A percentile compares a stretch with the other conserved stretches of the same genome.
Evolutionary conservation across 345 rosid species (phyloP).

Genomic region (Syzygium grande): DNA sequence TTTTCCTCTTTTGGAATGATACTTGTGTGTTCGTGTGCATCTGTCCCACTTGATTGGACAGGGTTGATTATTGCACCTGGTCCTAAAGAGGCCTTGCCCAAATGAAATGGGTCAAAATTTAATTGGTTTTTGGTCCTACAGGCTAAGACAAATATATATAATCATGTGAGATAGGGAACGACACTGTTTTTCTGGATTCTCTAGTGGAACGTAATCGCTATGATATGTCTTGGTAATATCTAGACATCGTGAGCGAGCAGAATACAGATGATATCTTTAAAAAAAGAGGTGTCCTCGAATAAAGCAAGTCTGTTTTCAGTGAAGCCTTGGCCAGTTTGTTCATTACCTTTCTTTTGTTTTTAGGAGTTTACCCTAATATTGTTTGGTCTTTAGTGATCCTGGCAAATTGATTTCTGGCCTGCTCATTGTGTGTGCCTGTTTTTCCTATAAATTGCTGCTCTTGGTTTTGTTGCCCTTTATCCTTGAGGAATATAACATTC

Average conservation of each 20-base stretch:
- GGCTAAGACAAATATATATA: not conserved
- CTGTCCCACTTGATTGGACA: not conserved
- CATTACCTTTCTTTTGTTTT: not conserved
- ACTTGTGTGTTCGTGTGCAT: not conserved
- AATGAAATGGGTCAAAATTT: not conserved
- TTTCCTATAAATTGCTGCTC: not conserved
- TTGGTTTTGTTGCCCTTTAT: not conserved
- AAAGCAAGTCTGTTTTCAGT: not conserved
- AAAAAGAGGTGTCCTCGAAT: not conserved
- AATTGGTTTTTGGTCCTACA: not conserved
- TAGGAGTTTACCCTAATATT: not conserved
- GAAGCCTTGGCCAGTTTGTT: not conserved
- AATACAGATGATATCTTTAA: not conserved
- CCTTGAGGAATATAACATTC: not conserved
- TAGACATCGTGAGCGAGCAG: not conserved
- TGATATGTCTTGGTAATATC: not conserved
- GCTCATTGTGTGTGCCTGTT: not conserved
- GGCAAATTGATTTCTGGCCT: not conserved
- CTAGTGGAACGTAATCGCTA: not conserved
- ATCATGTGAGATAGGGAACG: not conserved
- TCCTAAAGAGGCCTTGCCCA: not conserved
- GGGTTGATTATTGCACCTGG: not conserved
- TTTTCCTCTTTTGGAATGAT: not conserved
- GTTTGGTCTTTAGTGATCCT: not conserved
- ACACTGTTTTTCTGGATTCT: not conserved